Percentiles rank a stretch among this genome's conserved stretches.
Conservation (phyloP, 371 early-diverging fungal genomes). For the Mucor ambiguus region DNA sequence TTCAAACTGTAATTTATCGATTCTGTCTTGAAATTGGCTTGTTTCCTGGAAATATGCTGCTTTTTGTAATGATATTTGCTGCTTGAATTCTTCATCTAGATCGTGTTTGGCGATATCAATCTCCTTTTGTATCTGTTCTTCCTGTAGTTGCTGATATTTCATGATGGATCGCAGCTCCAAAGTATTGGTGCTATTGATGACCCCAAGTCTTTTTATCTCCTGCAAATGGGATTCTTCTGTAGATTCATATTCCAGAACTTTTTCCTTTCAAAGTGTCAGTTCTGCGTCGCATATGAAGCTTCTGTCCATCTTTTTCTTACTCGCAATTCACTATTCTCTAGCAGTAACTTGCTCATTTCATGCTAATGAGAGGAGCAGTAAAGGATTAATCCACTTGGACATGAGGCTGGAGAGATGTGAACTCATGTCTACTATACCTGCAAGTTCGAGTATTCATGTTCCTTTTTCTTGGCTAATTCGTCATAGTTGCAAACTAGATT, state of each 20-base stretch:
- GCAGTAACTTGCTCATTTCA: not conserved
- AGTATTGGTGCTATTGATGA: not conserved
- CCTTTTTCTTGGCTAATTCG: constrained; percentile 1
- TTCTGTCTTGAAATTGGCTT: not conserved
- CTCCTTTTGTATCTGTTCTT: not conserved
- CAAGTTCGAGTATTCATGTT: not conserved
- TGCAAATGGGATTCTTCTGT: not conserved
- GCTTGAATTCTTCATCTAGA: not conserved
- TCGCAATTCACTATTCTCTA: not conserved
- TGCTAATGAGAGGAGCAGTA: not conserved
- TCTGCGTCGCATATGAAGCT: too few relatives aligned
- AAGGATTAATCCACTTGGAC: not conserved
- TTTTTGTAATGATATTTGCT: not conserved
- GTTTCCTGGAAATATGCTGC: not conserved
- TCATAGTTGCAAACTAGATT: not conserved
- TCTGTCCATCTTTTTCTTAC: not conserved
- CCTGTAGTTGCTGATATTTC: constrained; percentile 1
- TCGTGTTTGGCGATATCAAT: not conserved
- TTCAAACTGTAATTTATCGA: constrained; percentile 1
- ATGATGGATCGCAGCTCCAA: not conserved
- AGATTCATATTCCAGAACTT: not conserved
- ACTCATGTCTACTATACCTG: not conserved
- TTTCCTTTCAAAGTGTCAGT: too few relatives aligned
- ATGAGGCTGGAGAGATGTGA: not conserved
- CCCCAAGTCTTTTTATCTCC: not conserved